A percentile compares a stretch with the other conserved stretches of the same genome.
phyloP scores from a whole-genome alignment of 495 filamentous ascomycete genomes.

The Penicillium pulvis region DNA sequence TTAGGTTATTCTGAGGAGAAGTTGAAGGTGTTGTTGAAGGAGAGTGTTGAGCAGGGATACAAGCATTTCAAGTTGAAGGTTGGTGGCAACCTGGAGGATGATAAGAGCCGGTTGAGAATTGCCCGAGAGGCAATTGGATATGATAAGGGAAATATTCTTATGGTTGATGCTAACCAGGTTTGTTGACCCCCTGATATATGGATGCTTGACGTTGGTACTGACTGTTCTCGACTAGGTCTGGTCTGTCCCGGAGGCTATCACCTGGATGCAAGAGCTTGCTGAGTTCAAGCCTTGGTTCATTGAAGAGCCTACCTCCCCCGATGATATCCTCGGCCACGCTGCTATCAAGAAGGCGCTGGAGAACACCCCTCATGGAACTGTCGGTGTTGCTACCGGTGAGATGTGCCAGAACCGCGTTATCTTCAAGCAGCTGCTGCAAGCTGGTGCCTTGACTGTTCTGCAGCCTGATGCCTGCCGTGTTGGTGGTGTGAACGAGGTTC shows the following conservation, averaged over 20 bases:
- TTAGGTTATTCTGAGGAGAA: conserved; percentile 90
- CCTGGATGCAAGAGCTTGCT: conserved; percentile 79
- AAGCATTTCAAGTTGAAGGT: conserved; percentile 93
- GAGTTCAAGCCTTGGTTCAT: conserved; percentile 96
- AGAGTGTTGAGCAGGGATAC: conserved; percentile 77
- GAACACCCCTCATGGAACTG: conserved; percentile 59
- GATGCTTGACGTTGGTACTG: neutral
- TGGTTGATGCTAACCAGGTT: conserved; percentile 94
- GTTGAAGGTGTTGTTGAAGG: conserved; percentile 69
- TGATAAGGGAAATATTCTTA: conserved; percentile 82
- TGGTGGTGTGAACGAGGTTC: conserved; percentile 89
- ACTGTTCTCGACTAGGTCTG: conserved; percentile 56
- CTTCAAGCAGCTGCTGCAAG: conserved; percentile 87
- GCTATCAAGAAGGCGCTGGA: conserved; percentile 77
- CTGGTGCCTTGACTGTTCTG: conserved; percentile 80
- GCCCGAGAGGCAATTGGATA: conserved; percentile 83
- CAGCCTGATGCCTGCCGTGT: conserved; percentile 92
- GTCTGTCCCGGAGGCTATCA: conserved; percentile 89
- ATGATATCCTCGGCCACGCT: conserved; percentile 88
- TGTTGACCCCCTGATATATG: neutral
- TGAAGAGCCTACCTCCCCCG: conserved; percentile 93
- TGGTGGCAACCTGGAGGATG: conserved; percentile 69
- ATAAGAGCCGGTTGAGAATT: conserved; percentile 68
- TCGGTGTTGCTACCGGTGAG: conserved; percentile 90
- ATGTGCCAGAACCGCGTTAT: conserved; percentile 96